phyloP scores from a whole-genome alignment of 1,139 yeast species.

The Yamadazyma blattariae region DNA sequence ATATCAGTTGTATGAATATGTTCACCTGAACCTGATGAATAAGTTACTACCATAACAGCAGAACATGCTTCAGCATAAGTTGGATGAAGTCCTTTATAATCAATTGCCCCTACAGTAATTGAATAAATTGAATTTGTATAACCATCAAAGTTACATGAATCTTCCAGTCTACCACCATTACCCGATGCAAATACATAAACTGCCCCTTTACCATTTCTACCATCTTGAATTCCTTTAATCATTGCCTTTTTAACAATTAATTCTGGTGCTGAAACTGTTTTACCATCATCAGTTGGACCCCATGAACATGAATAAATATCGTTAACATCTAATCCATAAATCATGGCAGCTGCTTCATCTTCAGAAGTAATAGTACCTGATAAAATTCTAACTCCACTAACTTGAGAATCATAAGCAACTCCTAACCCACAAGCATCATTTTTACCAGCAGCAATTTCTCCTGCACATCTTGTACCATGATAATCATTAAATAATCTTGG shows the following conservation, averaged over 20 bases:
- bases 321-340: conserved; percentile 74
- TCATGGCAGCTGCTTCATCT: conserved; percentile 88
- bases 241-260: conserved; percentile 75
- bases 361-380: conserved; percentile 77
- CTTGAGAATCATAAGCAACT: conserved; percentile 82
- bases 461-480: conserved; percentile 98
- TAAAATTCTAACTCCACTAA: conserved; percentile 86
- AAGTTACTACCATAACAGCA: conserved; percentile 95
- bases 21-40: conserved; percentile 88
- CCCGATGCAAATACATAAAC: conserved; percentile 96
- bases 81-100: conserved; percentile 81
- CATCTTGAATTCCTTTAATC: conserved; percentile 79
- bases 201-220: conserved; percentile 80
- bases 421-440: conserved; percentile 93
- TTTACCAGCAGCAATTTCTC: conserved; percentile 90
- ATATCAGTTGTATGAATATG: conserved; percentile 91
- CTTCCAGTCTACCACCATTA: conserved; percentile 81
- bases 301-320: conserved; percentile 97
- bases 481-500: conserved; percentile 83
- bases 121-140: conserved; percentile 95
- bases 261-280: conserved; percentile 82
- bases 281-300: conserved; percentile 98
- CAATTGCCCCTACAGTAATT: conserved; percentile 93
- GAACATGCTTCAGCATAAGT: conserved; percentile 89
- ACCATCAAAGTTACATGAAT: conserved; percentile 96